phyloP scores from a whole-genome alignment of 2,329 filamentous ascomycete genomes.

The Didymosphaeria variabile region DNA sequence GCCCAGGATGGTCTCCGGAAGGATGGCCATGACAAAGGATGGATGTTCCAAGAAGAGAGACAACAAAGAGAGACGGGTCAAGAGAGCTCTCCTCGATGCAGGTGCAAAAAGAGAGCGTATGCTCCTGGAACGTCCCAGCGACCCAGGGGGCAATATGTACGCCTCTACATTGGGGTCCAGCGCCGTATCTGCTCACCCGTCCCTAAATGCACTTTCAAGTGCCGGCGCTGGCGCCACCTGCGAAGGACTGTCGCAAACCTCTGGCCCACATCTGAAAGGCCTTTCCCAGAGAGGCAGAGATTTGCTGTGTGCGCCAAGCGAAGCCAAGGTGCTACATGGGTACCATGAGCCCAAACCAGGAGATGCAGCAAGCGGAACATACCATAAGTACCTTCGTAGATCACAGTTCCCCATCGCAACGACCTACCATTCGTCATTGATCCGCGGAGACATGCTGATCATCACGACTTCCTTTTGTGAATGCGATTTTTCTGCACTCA shows the following conservation, averaged over 20 bases:
- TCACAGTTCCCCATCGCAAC: background rate
- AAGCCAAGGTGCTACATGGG: background rate
- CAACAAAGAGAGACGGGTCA: background rate
- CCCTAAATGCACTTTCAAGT: background rate
- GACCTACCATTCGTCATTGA: background rate
- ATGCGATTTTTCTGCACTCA: background rate
- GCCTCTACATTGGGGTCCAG: background rate
- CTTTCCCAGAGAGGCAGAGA: background rate
- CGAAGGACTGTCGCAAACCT: background rate
- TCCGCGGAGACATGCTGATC: too few species aligned
- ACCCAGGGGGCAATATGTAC: background rate
- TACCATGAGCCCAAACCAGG: background rate
- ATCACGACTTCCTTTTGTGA: background rate
- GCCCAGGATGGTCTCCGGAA: slow-evolving; percentile 14
- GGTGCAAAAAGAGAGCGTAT: background rate
- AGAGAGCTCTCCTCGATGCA: background rate
- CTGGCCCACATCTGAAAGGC: background rate
- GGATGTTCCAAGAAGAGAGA: background rate
- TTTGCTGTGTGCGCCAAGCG: background rate
- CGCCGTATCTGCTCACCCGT: background rate
- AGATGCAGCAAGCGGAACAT: background rate
- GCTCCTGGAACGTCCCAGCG: background rate
- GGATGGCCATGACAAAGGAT: slow-evolving; percentile 11
- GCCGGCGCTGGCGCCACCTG: background rate
- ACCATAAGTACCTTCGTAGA: too few species aligned